Percentiles rank a stretch among this genome's conserved stretches.
Conservation (phyloP, 148 eudicot species). For the Fagopyrum esculentum region DNA sequence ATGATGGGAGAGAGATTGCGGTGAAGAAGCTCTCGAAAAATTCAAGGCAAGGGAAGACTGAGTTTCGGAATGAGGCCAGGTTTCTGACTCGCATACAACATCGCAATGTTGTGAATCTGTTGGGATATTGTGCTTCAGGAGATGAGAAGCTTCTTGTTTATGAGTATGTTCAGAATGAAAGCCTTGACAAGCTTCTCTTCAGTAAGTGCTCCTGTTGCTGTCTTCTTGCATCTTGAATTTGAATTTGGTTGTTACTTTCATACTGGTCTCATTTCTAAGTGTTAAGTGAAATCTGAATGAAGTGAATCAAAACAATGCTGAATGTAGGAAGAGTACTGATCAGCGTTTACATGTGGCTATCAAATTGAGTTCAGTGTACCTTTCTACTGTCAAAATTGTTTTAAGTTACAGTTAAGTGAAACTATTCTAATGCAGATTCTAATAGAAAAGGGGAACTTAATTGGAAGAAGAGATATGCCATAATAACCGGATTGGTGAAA, state of each 20-base stretch:
- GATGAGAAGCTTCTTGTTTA: constrained; percentile 81
- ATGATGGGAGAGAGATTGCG: constrained; percentile 83
- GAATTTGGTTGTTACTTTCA: background rate
- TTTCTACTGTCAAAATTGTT: background rate
- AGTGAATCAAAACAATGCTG: background rate
- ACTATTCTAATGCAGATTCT: background rate
- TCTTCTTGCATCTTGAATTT: background rate
- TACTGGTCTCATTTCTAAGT: background rate
- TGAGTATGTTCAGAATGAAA: constrained; percentile 70
- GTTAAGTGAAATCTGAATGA: background rate
- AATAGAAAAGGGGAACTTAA: constrained; percentile 7
- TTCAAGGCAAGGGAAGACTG: constrained; percentile 76
- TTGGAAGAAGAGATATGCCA: constrained; percentile 11
- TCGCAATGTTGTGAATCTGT: constrained; percentile 78
- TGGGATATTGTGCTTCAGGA: constrained; percentile 72
- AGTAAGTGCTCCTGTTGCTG: constrained; percentile 44
- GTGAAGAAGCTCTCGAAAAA: constrained; percentile 69
- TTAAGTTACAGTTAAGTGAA: background rate
- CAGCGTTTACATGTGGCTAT: background rate
- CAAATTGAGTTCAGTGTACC: background rate
- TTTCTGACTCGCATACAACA: constrained; percentile 79
- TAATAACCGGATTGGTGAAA: constrained; percentile 5
- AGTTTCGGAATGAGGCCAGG: constrained; percentile 85
- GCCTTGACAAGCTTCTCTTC: constrained; percentile 90
- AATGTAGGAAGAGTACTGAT: background rate